Base-by-base conservation (phyloP, 2,329 filamentous ascomycete species). In the Cladophialophora psammophila region DNA sequence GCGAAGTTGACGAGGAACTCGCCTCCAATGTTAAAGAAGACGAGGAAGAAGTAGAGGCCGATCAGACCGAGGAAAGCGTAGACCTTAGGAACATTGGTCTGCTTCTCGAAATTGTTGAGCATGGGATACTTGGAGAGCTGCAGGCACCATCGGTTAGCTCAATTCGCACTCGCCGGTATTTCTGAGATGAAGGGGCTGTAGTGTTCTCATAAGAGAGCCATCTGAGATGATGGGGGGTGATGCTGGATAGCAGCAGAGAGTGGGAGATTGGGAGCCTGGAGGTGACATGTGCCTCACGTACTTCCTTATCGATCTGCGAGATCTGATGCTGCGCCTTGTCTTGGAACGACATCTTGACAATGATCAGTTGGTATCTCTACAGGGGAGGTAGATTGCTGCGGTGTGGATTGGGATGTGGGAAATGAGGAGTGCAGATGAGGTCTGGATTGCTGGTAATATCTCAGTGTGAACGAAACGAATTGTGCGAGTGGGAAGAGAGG, bases 11-110 rank as follows among this genome's bases (percentile, higher is more conserved):
- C 87, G 66, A 90, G 84, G 79, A 90, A 89, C 75, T 87, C 85
- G 78, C 88, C 88, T 69, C 85, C 88, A 72, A 90, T 89, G 83
- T 90, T 90, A 82, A 90, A 90, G 82, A 90, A 90, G 79, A 90
- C 83, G 63, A 90, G 82, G 85, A 90, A 89, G 82, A 89, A 88
- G 83, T 90, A 90, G 69, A 90, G 82, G 66, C 86, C 87, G 71
- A 82, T 85, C 63, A 90, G 81, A 73, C 87, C 88, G 56, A 90
- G 86, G 78, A 90, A 80, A 70, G 84, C 86, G 76, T 90, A 90
- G 79, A 88, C 87, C 81, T 90, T 90, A 73, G 88, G 88, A 64
- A 90, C 86, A 65, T 84, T 88, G 74, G 87, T 89, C 80, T 90
- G 87, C 79, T 86, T 84, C 83, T 90, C 88, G 73, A 90, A 84